A percentile compares a stretch with the other conserved stretches of the same genome.
Evolutionary conservation across 768 basidiomycete genomes (phyloP).

Genomic region (Lyophyllum decastes): DNA sequence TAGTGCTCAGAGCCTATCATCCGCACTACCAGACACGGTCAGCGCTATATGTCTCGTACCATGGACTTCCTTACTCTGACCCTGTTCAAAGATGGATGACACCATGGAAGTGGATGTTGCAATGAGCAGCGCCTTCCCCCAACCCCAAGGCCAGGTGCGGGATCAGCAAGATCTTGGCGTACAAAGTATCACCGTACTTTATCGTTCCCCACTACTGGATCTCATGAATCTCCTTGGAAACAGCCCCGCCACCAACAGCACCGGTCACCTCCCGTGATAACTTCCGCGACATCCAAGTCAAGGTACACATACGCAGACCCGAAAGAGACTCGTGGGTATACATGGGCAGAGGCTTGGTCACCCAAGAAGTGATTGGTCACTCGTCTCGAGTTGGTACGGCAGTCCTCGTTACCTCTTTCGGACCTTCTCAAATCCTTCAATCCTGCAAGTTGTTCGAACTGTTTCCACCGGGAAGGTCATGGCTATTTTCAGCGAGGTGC

Average conservation of each 20-base stretch:
- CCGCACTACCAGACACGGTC: not conserved
- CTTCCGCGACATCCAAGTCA: slow-evolving; percentile 80
- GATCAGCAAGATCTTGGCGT: slow-evolving; percentile 18
- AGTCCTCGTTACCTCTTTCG: slow-evolving; percentile 1
- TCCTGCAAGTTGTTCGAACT: slow-evolving; percentile 58
- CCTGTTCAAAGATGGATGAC: slow-evolving; percentile 34
- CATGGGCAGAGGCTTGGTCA: slow-evolving; percentile 74
- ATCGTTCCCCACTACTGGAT: not conserved
- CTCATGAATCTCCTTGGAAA: slow-evolving; percentile 2
- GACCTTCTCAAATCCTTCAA: slow-evolving; percentile 5
- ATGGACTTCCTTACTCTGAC: not conserved
- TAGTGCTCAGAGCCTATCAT: not conserved
- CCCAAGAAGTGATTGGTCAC: slow-evolving; percentile 75
- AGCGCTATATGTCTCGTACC: not conserved
- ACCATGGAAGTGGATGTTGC: slow-evolving; percentile 47
- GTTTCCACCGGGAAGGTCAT: slow-evolving; percentile 68
- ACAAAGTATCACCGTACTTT: slow-evolving; percentile 13
- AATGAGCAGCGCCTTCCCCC: slow-evolving; percentile 19
- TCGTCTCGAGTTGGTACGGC: slow-evolving; percentile 78
- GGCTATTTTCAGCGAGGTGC: slow-evolving; percentile 70
- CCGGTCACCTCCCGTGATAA: slow-evolving; percentile 45
- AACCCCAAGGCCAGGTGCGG: slow-evolving; percentile 18
- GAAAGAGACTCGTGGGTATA: slow-evolving; percentile 83
- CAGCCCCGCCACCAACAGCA: slow-evolving; percentile 19
- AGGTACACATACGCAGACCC: slow-evolving; percentile 80